Base-by-base conservation (phyloP, 148 eudicot genomes). In the Camellia granthamiana region DNA sequence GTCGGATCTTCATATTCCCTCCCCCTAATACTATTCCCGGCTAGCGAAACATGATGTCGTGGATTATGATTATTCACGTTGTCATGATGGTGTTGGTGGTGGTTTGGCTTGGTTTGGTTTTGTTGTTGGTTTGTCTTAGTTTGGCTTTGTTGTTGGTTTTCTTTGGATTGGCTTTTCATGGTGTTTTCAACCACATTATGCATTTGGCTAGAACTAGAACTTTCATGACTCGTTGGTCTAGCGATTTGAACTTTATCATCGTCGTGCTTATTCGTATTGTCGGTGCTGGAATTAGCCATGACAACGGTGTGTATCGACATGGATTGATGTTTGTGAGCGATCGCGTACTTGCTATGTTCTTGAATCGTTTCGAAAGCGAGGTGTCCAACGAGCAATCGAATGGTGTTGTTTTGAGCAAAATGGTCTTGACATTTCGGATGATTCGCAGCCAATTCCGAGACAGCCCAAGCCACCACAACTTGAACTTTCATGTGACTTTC, bases 401-500 rank as follows among this genome's bases (percentile, higher is more conserved):
- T 78, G 12, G 75, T 58, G 51, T 78, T 78, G 67, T 69, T 78
- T 16, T 78, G 65, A 19, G 74, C 73, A 7, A 78, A 78, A n/a
- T 59, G 81, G 41, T 78, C 81, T 58, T 69, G 74, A 46, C 81
- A 78, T 44, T 56, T 58, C 9, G 75, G 46, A 16, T 79, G 66
- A 30, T 72, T 12, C 18, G 54, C 69, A 5, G 61, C 77, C 9
- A 79, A 71, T 64, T 79, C 77, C 6, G 82, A 56, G 47, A 79
- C 60, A 7, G 82, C 77, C 82, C 82, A 79, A 7, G 82, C 82
- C 76, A 79, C 82, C 77, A 79, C 70, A 23, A 79, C 68, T 30
- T 79, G 82, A 60, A 79, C 77, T 67, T 72, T 71, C 82, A 79
- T 79, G 41, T 72, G 69, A 47, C 82, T 77, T 46, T 79, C 82